A percentile compares a stretch with the other conserved stretches of the same genome.
Conservation (phyloP, 106 monocot species). For the Dendrobium nobile region DNA sequence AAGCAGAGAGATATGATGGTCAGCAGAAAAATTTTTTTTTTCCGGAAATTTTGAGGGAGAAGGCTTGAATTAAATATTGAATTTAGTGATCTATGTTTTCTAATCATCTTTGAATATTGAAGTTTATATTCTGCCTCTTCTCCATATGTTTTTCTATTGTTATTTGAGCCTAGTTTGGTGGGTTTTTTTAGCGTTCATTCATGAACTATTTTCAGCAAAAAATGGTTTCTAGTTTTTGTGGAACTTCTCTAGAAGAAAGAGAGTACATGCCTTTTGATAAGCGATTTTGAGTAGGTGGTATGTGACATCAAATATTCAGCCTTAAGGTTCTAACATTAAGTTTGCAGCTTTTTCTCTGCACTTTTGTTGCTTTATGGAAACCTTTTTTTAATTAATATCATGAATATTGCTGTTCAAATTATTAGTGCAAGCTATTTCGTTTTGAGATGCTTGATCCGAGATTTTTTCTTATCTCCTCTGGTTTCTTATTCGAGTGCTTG, state of each 20-base stretch:
- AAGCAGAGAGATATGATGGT: constrained; percentile 41
- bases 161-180: neutral
- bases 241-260: no score
- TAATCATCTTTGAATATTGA: neutral
- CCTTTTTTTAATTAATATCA: neutral
- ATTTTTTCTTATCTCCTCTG: neutral
- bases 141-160: neutral
- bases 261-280: neutral
- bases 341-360: neutral
- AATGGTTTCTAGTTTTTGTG: neutral
- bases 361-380: neutral
- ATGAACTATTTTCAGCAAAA: neutral
- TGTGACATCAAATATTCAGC: neutral
- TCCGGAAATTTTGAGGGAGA: neutral
- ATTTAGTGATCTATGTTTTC: neutral
- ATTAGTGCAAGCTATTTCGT: neutral
- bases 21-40: neutral
- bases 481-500: neutral
- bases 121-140: neutral
- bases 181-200: neutral
- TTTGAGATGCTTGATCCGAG: neutral
- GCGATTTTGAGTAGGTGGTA: neutral
- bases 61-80: no score
- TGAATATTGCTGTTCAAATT: neutral
- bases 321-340: neutral